Percentiles rank a stretch among this genome's conserved stretches.
phyloP scores from a whole-genome alignment of 164 flowering plant species.

The grape (Vitis vinifera) region ASM3070453v1 NC_081817.1:17064501-17065000 shows the following conservation, averaged over 20 bases:
- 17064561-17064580: constrained; percentile 92
- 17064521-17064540: constrained; percentile 90
- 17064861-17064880: no score
- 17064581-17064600: constrained; percentile 69
- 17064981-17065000: constrained; percentile 71
- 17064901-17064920: no score
- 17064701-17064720: constrained; percentile 82
- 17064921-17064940: no score
- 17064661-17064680: constrained; percentile 62
- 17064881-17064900: no score
- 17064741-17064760: no score
- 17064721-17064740: constrained; percentile 47
- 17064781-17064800: no score
- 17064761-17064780: no score
- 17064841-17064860: no score
- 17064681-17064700: constrained; percentile 95
- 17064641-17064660: constrained; percentile 8
- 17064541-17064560: constrained; percentile 86
- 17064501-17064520: constrained; percentile 67
- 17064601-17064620: background rate
- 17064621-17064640: background rate
- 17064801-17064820: no score
- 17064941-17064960: background rate
- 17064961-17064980: constrained; percentile 96
- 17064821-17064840: no score